Percentiles rank a stretch among this genome's conserved stretches.
phyloP scores from a whole-genome alignment of 768 basidiomycete species.

The Kondoa subrosea region DNA sequence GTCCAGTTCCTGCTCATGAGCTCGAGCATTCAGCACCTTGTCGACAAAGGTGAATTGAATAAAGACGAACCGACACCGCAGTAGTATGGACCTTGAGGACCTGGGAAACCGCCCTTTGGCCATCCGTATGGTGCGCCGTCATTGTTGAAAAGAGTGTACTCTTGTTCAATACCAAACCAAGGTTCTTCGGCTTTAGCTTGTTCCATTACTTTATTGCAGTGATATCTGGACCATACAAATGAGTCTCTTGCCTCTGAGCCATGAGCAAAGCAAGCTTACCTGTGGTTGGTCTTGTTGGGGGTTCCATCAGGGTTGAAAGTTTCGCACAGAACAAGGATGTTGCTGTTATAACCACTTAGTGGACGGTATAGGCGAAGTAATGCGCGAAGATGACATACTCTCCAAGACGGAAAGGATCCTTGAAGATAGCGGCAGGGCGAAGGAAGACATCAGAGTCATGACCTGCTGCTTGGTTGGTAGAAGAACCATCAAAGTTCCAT shows the following conservation, averaged over 20 bases:
- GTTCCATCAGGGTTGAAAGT: slow-evolving; percentile 92
- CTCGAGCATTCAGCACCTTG: not conserved
- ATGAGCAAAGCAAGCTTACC: slow-evolving; percentile 29
- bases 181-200: slow-evolving; percentile 59
- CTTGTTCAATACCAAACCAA: slow-evolving; percentile 98
- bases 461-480: slow-evolving; percentile 74
- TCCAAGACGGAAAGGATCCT: slow-evolving; percentile 96
- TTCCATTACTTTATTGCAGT: slow-evolving; percentile 90
- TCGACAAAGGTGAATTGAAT: not conserved
- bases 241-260: not conserved
- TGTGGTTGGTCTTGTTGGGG: slow-evolving; percentile 89
- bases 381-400: slow-evolving; percentile 77
- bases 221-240: slow-evolving; percentile 36
- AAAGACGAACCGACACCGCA: slow-evolving; percentile 75
- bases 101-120: slow-evolving; percentile 99
- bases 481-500: slow-evolving; percentile 90
- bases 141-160: slow-evolving; percentile 89
- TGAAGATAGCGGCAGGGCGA: slow-evolving; percentile 91
- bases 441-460: slow-evolving; percentile 94
- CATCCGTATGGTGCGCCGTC: slow-evolving; percentile 84
- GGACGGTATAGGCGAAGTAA: not conserved
- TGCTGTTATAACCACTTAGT: slow-evolving; percentile 16
- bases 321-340: slow-evolving; percentile 48
- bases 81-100: slow-evolving; percentile 97
- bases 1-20: slow-evolving; percentile 48